A percentile compares a stretch with the other conserved stretches of the same genome.
These are phyloP conservation scores for Boletus bicolor DNA, from an alignment of 768 basidiomycete species.

Conservation along the genomic window DNA sequence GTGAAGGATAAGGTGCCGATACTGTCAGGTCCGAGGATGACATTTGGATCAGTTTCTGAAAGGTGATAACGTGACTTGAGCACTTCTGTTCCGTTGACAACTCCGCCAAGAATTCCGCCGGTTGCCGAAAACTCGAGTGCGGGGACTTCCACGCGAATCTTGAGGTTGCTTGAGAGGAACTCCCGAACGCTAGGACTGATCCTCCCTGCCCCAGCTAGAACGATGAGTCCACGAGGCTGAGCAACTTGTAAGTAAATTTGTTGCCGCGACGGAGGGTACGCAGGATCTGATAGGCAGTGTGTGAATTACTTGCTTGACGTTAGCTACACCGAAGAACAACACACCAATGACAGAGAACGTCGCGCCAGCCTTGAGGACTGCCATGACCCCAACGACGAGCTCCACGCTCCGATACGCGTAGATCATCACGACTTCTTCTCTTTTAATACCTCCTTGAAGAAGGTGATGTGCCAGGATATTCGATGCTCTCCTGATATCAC, in stretches of 20 bases:
- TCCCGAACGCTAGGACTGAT: slow-evolving; percentile 80
- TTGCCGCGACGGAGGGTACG: slow-evolving; percentile 92
- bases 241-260: slow-evolving; percentile 92
- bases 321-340: slow-evolving; percentile 24
- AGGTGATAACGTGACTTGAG: slow-evolving; percentile 53
- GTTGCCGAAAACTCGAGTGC: slow-evolving; percentile 71
- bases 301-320: neutral
- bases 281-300: slow-evolving; percentile 64
- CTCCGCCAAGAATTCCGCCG: slow-evolving; percentile 67
- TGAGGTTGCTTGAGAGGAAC: slow-evolving; percentile 72
- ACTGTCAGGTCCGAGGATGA: slow-evolving; percentile 91
- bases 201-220: slow-evolving; percentile 85
- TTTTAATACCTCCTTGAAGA: slow-evolving; percentile 76
- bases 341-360: slow-evolving; percentile 96
- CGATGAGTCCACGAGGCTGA: slow-evolving; percentile 84
- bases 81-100: slow-evolving; percentile 50
- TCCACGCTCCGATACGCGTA: slow-evolving; percentile 97
- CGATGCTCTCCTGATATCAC: slow-evolving; percentile 74
- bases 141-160: slow-evolving; percentile 88
- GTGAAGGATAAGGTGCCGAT: slow-evolving; percentile 95
- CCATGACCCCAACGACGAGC: slow-evolving; percentile 96
- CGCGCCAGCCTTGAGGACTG: slow-evolving; percentile 90
- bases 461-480: slow-evolving; percentile 92
- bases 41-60: slow-evolving; percentile 69
- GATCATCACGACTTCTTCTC: slow-evolving; percentile 97